Percentiles rank a stretch among this genome's conserved stretches.
phyloP scores from a whole-genome alignment of 2,329 filamentous ascomycete genomes.

The Colletotrichum euphorbiae region DNA sequence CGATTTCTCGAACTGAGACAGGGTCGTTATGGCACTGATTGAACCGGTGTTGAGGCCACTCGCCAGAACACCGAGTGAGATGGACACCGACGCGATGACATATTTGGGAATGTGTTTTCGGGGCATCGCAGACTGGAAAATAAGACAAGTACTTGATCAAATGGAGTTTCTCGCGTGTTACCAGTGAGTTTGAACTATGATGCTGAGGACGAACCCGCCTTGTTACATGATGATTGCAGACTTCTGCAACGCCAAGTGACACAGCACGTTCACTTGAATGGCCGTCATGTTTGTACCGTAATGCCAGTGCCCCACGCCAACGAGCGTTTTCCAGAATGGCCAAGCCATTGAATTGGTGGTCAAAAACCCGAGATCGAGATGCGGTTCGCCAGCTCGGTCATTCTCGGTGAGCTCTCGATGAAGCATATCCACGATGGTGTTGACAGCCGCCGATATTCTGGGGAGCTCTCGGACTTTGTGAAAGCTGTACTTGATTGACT shows the following conservation, averaged over 20 bases:
- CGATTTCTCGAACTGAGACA: constrained; percentile 47
- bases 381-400: background rate
- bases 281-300: too few species aligned
- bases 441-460: too few species aligned
- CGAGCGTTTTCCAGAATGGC: too few species aligned
- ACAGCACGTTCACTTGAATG: background rate
- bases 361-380: constrained; percentile 16
- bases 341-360: constrained; percentile 3
- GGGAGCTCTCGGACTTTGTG: too few species aligned
- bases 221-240: background rate
- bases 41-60: constrained; percentile 52
- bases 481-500: too few species aligned
- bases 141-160: too few species aligned
- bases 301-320: too few species aligned
- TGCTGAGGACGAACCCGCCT: too few species aligned
- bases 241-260: background rate
- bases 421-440: background rate
- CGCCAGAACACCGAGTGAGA: constrained; percentile 15
- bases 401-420: background rate
- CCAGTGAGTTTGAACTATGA: too few species aligned
- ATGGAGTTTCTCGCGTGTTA: too few species aligned
- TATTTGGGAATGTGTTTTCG: constrained; percentile 14
- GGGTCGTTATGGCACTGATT: constrained; percentile 49
- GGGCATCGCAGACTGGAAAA: background rate
- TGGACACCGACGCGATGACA: constrained; percentile 15